Base-by-base conservation (phyloP, 2,329 filamentous ascomycete species). In the Xylaria digitata region DNA sequence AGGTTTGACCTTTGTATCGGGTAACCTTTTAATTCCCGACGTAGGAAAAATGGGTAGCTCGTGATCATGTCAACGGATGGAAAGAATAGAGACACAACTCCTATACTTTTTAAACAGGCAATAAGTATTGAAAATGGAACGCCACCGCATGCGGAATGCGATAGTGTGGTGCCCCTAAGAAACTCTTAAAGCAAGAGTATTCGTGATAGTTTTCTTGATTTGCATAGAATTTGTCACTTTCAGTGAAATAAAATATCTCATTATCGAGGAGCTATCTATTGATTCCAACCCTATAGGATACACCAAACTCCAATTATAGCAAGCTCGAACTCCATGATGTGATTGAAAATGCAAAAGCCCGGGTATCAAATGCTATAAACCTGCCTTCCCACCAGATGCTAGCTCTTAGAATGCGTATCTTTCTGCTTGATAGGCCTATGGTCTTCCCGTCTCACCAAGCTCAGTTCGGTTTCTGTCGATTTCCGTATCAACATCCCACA, bases 401-500 rank as follows among this genome's bases (percentile, higher is more conserved):
- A 58, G 49, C 61, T 37, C 58, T 63, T 34, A 66, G 45, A 48
- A 66, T 45, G 19, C 43, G 23, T 15, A 61, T 60, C 52, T 65
- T 61, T 7, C 45, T 61, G 21, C 34, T 65, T 43, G 53, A 49
- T 48, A 15, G 50, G 11, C 43, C 13, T 43, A 42, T 7, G 34
- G 43, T n/a, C 34, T 53, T 46, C 48, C 57, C 17, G 13, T 34
- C 53, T 52, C 45, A n/a, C 52, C 54, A 1, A 59, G 58, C 52
- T 66, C 61, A 55, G 23, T 43, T 42, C 57, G 69, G 42, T 69
- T 74, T 61, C 77, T 77, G 53, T 76, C 73, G 17, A 80, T 67
- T 66, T 80, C 79, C 0, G 73, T 60, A 30, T 82, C 77, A 8
- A 81, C 74, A 58, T 80, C 78, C 80, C 80, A 82, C 21, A 73